Evolutionary conservation across 257 asterid species (phyloP).

Genomic region (Schizonepeta tenuifolia): DNA sequence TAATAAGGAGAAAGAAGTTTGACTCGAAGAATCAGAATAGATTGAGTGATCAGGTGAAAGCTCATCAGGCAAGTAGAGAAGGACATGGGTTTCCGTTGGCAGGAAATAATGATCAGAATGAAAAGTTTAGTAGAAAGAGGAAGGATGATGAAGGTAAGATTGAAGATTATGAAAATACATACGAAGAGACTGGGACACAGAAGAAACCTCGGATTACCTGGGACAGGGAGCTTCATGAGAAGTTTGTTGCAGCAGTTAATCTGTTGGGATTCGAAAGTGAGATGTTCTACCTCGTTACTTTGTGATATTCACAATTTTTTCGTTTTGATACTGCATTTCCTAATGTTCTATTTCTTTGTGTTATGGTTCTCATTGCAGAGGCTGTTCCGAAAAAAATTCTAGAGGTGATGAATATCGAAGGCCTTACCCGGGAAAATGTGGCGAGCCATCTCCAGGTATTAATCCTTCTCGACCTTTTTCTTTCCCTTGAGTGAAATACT

Average conservation of each 20-base stretch:
- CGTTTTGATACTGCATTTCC: constrained; percentile 15
- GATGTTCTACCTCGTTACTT: constrained; percentile 25
- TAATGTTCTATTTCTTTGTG: background rate
- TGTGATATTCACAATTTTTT: background rate
- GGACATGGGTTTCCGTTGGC: constrained; percentile 47
- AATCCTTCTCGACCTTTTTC: constrained; percentile 23
- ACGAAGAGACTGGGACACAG: constrained; percentile 65
- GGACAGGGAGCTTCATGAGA: constrained; percentile 85
- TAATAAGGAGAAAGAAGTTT: constrained; percentile 62
- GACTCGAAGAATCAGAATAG: constrained; percentile 42
- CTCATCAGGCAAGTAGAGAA: constrained; percentile 47
- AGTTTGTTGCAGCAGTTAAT: constrained; percentile 80
- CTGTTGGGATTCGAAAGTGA: constrained; percentile 90
- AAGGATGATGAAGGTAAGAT: constrained; percentile 74
- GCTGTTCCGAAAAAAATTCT: constrained; percentile 92
- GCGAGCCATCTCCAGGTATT: constrained; percentile 97
- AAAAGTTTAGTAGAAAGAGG: constrained; percentile 66
- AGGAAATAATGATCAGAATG: constrained; percentile 53
- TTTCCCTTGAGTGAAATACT: background rate
- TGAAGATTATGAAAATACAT: constrained; percentile 56
- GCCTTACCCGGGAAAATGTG: constrained; percentile 86
- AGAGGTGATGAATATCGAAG: constrained; percentile 84
- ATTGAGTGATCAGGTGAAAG: constrained; percentile 40
- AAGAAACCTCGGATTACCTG: constrained; percentile 87
- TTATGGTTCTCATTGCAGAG: constrained; percentile 51